Conservation (phyloP, 441 rosid genomes). For the Syzygium malaccense region DNA sequence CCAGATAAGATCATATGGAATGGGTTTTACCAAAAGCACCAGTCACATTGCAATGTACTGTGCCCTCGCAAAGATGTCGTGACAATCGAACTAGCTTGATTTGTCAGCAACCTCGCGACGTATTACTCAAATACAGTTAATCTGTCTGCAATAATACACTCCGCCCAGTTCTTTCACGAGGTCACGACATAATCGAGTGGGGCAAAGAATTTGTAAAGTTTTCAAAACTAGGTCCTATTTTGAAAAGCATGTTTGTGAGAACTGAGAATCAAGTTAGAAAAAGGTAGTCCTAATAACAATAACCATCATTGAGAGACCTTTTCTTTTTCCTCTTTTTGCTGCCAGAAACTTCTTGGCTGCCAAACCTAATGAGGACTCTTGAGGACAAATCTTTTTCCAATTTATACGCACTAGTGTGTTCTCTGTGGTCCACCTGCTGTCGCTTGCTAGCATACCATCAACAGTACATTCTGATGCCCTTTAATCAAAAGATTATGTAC, state of each 20-base stretch:
- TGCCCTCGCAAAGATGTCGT: conserved; percentile 6
- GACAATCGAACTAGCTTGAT: conserved; percentile 25
- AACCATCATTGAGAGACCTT: conserved; percentile 1
- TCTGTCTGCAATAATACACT: conserved; percentile 46
- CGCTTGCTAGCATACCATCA: background rate
- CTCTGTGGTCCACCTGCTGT: background rate
- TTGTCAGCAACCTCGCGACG: conserved; percentile 42
- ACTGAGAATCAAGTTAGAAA: background rate
- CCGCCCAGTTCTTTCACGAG: conserved; percentile 22
- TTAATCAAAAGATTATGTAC: background rate
- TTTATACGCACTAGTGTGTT: background rate
- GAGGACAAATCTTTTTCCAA: background rate
- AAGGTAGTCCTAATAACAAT: conserved; percentile 3
- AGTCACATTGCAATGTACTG: conserved; percentile 11
- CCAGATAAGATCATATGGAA: conserved; percentile 16
- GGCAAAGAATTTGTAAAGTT: conserved; percentile 21
- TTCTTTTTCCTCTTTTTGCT: background rate
- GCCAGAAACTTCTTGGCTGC: conserved; percentile 8
- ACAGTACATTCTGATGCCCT: background rate
- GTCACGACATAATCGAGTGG: conserved; percentile 37
- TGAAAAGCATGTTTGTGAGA: conserved; percentile 22
- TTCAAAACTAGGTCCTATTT: conserved; percentile 25
- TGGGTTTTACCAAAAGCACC: conserved; percentile 14
- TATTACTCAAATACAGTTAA: conserved; percentile 27
- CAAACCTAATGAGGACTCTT: background rate